phyloP scores from a whole-genome alignment of 768 basidiomycete species.

The Royoungia palumana region DNA sequence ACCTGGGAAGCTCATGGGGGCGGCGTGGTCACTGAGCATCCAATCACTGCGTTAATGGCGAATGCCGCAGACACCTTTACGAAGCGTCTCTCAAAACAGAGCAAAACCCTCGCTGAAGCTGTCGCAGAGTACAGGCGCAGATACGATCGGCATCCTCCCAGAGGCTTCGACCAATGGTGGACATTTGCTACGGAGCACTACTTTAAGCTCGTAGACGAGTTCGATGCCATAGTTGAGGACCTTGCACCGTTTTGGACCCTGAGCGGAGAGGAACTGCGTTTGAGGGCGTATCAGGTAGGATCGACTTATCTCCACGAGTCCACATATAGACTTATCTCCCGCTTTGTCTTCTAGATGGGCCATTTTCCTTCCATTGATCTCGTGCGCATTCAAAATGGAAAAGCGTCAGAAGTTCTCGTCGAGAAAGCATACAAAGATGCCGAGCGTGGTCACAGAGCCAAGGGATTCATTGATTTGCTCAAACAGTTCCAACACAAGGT shows the following conservation, averaged over 20 bases:
- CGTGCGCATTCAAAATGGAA: conserved; percentile 69
- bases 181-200: conserved; percentile 66
- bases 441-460: conserved; percentile 75
- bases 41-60: conserved; percentile 80
- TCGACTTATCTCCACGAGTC: neutral
- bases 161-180: conserved; percentile 92
- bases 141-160: conserved; percentile 77
- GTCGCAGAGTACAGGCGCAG: conserved; percentile 78
- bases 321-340: too few relatives aligned
- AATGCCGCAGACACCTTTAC: conserved; percentile 77
- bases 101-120: conserved; percentile 72
- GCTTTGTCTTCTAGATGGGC: too few relatives aligned
- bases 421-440: conserved; percentile 52
- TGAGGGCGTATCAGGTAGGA: conserved; percentile 54
- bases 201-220: conserved; percentile 86
- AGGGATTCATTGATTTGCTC: conserved; percentile 74
- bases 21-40: conserved; percentile 60
- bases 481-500: conserved; percentile 65
- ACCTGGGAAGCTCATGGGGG: too few relatives aligned
- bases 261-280: conserved; percentile 66
- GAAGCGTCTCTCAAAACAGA: conserved; percentile 66
- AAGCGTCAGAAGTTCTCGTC: conserved; percentile 55
- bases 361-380: conserved; percentile 81
- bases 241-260: conserved; percentile 83
- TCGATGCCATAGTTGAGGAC: conserved; percentile 75